Conservation (phyloP, 2,329 filamentous ascomycete genomes). For the Colletotrichum viniferum region DNA sequence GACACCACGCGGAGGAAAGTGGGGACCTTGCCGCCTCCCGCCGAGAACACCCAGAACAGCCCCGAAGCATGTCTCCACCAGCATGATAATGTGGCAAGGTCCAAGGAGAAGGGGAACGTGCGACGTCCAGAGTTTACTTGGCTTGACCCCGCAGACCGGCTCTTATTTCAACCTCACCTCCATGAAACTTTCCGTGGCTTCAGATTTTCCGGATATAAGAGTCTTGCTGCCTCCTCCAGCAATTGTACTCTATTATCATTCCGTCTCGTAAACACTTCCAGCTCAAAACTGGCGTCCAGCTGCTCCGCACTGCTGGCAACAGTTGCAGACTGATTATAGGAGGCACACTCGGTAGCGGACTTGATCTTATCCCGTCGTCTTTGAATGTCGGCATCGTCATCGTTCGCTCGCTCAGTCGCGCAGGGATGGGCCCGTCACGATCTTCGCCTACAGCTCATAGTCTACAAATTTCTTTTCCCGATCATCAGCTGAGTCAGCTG, state of each 20-base stretch:
- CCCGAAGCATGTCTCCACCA: background rate
- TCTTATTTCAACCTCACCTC: background rate
- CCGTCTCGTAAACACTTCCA: too few relatives aligned
- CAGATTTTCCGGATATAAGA: background rate
- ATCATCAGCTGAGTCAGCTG: constrained; percentile 9
- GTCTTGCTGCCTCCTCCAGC: too few relatives aligned
- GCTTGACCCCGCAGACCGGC: background rate
- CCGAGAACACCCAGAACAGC: background rate
- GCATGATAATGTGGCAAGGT: background rate
- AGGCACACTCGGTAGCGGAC: background rate
- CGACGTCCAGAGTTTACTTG: background rate
- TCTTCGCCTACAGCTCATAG: too few relatives aligned
- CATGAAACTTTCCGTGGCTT: too few relatives aligned
- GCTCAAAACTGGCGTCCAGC: accelerated
- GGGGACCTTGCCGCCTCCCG: background rate
- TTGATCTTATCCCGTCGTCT: background rate
- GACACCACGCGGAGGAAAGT: background rate
- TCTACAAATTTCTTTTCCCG: too few relatives aligned
- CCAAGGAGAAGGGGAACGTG: background rate
- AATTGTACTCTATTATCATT: too few relatives aligned
- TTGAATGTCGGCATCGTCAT: background rate
- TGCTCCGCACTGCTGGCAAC: too few relatives aligned
- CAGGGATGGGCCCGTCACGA: too few relatives aligned
- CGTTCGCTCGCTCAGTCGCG: background rate
- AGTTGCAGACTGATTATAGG: too few relatives aligned